phyloP scores from a whole-genome alignment of 2,329 filamentous ascomycete species.

The Rutstroemia sp. region DNA sequence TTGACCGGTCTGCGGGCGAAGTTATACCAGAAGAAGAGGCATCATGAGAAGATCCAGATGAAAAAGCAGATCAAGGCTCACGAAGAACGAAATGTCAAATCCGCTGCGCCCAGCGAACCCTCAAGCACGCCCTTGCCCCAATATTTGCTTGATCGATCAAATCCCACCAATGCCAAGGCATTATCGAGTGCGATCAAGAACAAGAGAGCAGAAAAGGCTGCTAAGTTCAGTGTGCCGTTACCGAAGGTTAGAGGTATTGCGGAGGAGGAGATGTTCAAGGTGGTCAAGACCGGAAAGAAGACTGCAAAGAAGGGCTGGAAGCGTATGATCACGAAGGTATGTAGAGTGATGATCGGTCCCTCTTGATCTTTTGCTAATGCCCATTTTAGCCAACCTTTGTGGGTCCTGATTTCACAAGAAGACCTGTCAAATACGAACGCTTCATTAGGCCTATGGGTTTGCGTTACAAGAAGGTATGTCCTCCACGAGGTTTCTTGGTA shows the following conservation, averaged over 20 bases:
- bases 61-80: conserved; percentile 89
- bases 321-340: conserved; percentile 53
- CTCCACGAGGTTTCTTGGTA: not conserved
- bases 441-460: conserved; percentile 73
- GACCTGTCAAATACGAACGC: conserved; percentile 67
- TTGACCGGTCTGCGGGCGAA: conserved; percentile 87
- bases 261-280: conserved; percentile 97
- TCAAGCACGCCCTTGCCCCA: conserved; percentile 76
- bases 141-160: conserved; percentile 79
- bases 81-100: conserved; percentile 94
- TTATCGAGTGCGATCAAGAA: conserved; percentile 87
- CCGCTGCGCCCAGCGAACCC: conserved; percentile 68
- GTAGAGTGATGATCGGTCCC: not conserved
- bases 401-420: conserved; percentile 70
- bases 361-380: not conserved
- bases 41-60: conserved; percentile 98
- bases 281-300: conserved; percentile 94
- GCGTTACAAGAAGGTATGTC: conserved; percentile 61
- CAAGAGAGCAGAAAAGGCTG: conserved; percentile 88
- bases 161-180: conserved; percentile 55
- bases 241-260: conserved; percentile 90
- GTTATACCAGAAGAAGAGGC: conserved; percentile 84
- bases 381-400: conserved; percentile 65
- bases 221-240: conserved; percentile 84
- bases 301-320: conserved; percentile 66